These are phyloP conservation scores for Monilinia fructicola DNA, from an alignment of 2,329 filamentous ascomycete genomes.

Conservation along the genomic window DNA sequence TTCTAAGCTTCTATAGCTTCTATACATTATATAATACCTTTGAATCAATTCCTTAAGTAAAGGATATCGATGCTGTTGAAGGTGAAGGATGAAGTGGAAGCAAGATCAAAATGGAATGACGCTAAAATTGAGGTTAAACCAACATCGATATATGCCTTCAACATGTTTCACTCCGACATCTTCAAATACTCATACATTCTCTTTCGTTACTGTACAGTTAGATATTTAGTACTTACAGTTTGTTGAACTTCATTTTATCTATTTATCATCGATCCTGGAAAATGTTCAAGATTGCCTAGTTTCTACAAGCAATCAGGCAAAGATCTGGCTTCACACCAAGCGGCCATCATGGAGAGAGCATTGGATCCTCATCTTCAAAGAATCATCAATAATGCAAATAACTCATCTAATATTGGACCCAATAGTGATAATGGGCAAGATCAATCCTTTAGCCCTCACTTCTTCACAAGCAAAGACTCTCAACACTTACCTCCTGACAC, in stretches of 20 bases:
- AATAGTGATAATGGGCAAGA: constrained; percentile 1
- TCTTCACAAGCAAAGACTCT: neutral
- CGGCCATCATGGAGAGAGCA: constrained; percentile 15
- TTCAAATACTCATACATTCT: neutral
- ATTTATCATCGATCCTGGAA: neutral
- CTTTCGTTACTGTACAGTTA: neutral
- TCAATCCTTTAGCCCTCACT: neutral
- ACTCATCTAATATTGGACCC: neutral
- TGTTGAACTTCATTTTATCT: constrained; percentile 10
- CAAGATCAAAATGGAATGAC: constrained; percentile 2
- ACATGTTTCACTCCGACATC: neutral
- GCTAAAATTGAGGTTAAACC: constrained; percentile 11
- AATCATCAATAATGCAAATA: constrained; percentile 31
- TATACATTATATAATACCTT: neutral
- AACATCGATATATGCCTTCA: constrained; percentile 5
- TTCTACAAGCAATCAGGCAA: neutral
- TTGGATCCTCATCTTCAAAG: constrained; percentile 33
- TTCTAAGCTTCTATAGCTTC: too few species aligned
- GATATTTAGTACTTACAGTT: neutral
- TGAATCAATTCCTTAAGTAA: neutral
- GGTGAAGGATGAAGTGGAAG: constrained; percentile 8
- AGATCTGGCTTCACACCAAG: neutral
- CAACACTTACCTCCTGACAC: neutral
- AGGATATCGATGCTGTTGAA: neutral
- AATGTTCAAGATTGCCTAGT: neutral